A percentile compares a stretch with the other conserved stretches of the same genome.
These are phyloP conservation scores for Zygosaccharomyces pseudobailii DNA, from an alignment of 1,139 yeast species.

Conservation along the genomic window DNA sequence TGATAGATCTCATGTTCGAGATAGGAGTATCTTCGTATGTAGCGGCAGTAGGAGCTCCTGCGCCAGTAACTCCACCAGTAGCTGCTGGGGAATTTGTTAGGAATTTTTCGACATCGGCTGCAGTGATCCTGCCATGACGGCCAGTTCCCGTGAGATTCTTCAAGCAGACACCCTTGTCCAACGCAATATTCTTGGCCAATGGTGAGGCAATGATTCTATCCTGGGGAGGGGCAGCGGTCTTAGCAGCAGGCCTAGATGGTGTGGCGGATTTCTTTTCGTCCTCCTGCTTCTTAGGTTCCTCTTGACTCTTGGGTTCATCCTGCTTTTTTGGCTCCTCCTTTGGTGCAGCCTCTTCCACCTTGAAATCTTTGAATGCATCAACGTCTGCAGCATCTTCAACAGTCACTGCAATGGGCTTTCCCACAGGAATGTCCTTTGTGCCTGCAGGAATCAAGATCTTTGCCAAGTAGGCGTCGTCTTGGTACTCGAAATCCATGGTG, in stretches of 20 bases:
- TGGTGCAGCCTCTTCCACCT: conserved; percentile 74
- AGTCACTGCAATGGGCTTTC: conserved; percentile 93
- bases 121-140: conserved; percentile 90
- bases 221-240: conserved; percentile 35
- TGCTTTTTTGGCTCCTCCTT: conserved; percentile 34
- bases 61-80: conserved; percentile 25
- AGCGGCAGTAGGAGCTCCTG: conserved; percentile 51
- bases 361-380: conserved; percentile 79
- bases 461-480: conserved; percentile 95
- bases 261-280: conserved; percentile 11
- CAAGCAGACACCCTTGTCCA: conserved; percentile 85
- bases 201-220: conserved; percentile 93
- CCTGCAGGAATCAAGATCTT: conserved; percentile 85
- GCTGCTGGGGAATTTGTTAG: conserved; percentile 36
- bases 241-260: conserved; percentile 1
- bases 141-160: conserved; percentile 87
- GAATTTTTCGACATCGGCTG: conserved; percentile 79
- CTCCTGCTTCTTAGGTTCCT: conserved; percentile 29
- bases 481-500: conserved; percentile 97
- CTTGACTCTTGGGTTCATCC: conserved; percentile 22
- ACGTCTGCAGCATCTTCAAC: conserved; percentile 86
- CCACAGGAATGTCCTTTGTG: conserved; percentile 84
- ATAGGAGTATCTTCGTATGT: conserved; percentile 78
- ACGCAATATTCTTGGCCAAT: conserved; percentile 86
- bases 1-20: conserved; percentile 89